Evolutionary conservation across 1,284 basidiomycete species (phyloP), one percentile per base, ranked within the genome.

Genomic region (Trametes sp.): DNA sequence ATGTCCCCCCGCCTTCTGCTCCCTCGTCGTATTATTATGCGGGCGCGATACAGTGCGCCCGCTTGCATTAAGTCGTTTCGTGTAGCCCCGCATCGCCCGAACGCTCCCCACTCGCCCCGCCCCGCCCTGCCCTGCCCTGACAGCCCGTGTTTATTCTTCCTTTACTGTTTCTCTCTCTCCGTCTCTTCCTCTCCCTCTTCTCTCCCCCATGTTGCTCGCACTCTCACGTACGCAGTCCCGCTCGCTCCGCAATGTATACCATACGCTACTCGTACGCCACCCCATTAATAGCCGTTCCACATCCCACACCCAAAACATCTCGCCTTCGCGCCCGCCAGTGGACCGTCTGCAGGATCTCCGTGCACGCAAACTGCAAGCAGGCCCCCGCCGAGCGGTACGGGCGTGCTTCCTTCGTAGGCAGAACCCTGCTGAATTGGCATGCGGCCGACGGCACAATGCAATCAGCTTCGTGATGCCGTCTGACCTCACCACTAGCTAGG

Each of bases 1-100:
- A 11, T 16, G n/a, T n/a, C 36, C 38, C 41, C 54, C 31, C 53
- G 38, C 49, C 7, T 41, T 19, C 38, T 28, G 41, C 61, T 35
- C 31, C 33, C 14, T 36, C 50, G 21, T 38, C 55, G 42, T 59
- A 65, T 65, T 55, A 57, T 65, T 65, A 65, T 65, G 60, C 54
- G 63, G 63, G 63, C 31, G 52, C 52, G 9, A 16, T 35, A 21
- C 29, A 49, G 46, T 19, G 42, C 46, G 14, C 61, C 59, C 59
- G 63, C 57, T 64, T 61, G 55, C 59, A 54, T 54, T 52, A 41
- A 41, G 38, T 41, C 23, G 42, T 14, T 29, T 36, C 45, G 21
- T 19, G 36, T 21, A 23, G 21, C 26, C 29, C 24, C 26, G n/a
- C 23, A 44, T 33, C 46, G 19, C 13, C 31, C 31, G 24, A n/a